phyloP scores from a whole-genome alignment of 768 basidiomycete genomes.

The Astraeus odoratus region DNA sequence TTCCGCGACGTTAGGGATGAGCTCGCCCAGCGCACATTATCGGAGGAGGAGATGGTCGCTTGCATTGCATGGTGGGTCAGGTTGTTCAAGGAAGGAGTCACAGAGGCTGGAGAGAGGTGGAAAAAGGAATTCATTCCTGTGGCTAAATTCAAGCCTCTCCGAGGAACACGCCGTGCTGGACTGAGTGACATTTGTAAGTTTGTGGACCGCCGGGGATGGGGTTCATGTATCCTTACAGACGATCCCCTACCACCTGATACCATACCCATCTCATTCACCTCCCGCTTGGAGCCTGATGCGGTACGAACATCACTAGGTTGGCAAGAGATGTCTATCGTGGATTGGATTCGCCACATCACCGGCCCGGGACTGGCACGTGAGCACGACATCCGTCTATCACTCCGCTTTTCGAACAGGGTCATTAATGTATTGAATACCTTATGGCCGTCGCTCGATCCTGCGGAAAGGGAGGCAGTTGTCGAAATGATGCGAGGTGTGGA shows the following conservation, averaged over 20 bases:
- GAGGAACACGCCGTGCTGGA: constrained; percentile 16
- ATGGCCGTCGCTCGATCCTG: constrained; percentile 58
- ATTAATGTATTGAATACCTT: constrained; percentile 35
- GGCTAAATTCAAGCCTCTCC: constrained; percentile 3
- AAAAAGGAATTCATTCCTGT: background rate
- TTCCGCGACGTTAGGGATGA: constrained; percentile 77
- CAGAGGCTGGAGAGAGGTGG: constrained; percentile 31
- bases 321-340: constrained; percentile 40
- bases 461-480: constrained; percentile 42
- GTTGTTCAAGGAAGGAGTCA: constrained; percentile 10
- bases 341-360: constrained; percentile 63
- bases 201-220: constrained; percentile 51
- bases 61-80: constrained; percentile 80
- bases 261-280: constrained; percentile 60
- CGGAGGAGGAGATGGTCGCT: constrained; percentile 63
- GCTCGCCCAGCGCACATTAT: constrained; percentile 56
- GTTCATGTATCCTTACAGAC: constrained; percentile 54
- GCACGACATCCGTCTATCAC: constrained; percentile 52
- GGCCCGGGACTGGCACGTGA: constrained; percentile 38
- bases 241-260: constrained; percentile 71
- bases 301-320: constrained; percentile 23
- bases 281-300: constrained; percentile 42
- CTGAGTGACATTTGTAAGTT: constrained; percentile 59
- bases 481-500: constrained; percentile 40
- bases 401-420: constrained; percentile 73